Base-by-base conservation (phyloP, 1,284 basidiomycete species). In the Malassezia globosa region DNA sequence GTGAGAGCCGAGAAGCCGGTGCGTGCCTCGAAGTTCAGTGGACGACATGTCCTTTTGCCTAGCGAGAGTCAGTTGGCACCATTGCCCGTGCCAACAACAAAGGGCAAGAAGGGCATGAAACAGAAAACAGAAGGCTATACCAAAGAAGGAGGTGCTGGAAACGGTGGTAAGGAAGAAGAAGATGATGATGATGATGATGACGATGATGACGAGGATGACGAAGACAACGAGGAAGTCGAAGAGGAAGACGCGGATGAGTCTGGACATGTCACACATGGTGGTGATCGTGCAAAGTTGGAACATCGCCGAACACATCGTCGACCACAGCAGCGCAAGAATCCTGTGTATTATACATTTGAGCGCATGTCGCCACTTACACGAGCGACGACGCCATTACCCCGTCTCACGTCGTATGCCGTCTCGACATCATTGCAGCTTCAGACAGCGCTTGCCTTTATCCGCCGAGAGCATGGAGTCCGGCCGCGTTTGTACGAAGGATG, bases 401-500 rank as follows among this genome's bases (percentile, higher is more conserved):
- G 66, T 23, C 45, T 71, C 7, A 66, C 64, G 2, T 85, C 70
- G 75, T 94, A 90, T 71, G 88, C 84, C 55, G 78, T 90, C 5
- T 85, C 85, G 2, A 84, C 82, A 6, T 82, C 82, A 8, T 58
- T 69, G 34, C 63, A 69, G 31, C 49, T 70, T 18, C 63, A 60
- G 24, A 64, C 68, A 3, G 54, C 69, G 25, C 61, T 68, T 10
- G 67, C 63, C 5, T 94, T 90, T 64, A 70, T 94, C 67, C 89
- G 89, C 72, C 77, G 89, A 45, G 90, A 95, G 68, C 90, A 95
- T 68, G 90, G 89, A 45, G 87, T 92, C 8, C 77, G 79, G 1
- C 87, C 89, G 0, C 77, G 89, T 48, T 79, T 88, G 1, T 95
- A 87, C 64, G 89, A 95, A 68, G 89, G 95, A 72, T 89, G 88